Evolutionary conservation across 2,329 filamentous ascomycete species (phyloP).

Genomic region (Cytospora leucostoma): DNA sequence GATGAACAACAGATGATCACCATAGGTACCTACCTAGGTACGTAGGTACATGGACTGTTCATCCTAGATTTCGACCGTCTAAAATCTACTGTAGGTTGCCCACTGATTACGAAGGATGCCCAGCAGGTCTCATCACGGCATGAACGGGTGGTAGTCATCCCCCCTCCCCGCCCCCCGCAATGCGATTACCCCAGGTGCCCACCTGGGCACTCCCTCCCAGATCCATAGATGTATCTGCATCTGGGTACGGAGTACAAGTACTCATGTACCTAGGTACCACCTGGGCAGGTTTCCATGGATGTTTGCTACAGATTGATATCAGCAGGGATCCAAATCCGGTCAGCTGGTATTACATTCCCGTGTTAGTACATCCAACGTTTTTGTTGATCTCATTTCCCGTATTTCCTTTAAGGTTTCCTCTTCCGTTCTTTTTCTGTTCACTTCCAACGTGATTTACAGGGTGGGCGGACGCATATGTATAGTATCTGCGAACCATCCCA

Average conservation of each 20-base stretch:
- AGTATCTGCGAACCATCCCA: constrained; percentile 10
- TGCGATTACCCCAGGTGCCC: not conserved
- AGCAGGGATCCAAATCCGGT: constrained; percentile 16
- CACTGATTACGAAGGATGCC: not conserved
- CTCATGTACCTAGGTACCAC: no score
- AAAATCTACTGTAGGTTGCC: no score
- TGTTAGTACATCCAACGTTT: not conserved
- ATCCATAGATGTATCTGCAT: no score
- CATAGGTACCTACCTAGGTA: no score
- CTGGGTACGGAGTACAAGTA: not conserved
- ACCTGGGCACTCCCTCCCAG: no score
- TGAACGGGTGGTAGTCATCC: not conserved
- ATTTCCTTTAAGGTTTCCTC: not conserved
- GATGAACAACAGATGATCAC: no score
- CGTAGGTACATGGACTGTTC: no score
- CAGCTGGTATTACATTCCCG: constrained; percentile 22
- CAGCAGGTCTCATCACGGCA: not conserved
- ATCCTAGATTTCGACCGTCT: no score
- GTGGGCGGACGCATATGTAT: not conserved
- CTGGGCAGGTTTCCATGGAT: not conserved
- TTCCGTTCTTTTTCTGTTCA: not conserved
- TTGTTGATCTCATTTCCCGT: constrained; percentile 19
- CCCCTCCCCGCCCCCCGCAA: not conserved
- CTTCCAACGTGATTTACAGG: not conserved
- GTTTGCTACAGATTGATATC: not conserved